Percentiles rank a stretch among this genome's conserved stretches.
These are phyloP conservation scores for Yamadazyma taylorii DNA, from an alignment of 1,139 yeast genomes.

Conservation along the genomic window DNA sequence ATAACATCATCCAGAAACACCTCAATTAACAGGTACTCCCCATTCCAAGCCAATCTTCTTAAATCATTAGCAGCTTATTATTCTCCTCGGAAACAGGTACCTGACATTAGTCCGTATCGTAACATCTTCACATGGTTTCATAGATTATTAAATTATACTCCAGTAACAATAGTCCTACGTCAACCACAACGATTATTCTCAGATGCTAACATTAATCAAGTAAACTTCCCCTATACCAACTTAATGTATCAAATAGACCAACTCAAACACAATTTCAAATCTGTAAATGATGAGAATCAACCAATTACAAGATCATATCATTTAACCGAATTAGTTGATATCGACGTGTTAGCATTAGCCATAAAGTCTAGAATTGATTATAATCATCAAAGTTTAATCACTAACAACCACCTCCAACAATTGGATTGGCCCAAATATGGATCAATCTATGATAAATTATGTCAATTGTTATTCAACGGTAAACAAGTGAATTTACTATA, in stretches of 20 bases:
- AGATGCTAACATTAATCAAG: constrained; percentile 25
- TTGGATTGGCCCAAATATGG: constrained; percentile 3
- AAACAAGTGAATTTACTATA: constrained; percentile 9
- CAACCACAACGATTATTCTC: constrained; percentile 32
- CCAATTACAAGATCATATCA: constrained; percentile 25
- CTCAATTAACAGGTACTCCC: constrained; percentile 4
- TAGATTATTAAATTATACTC: constrained; percentile 28
- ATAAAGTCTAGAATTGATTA: not conserved
- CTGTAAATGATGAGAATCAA: too few relatives aligned
- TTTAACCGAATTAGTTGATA: constrained; percentile 26
- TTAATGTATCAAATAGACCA: constrained; percentile 15
- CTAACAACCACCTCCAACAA: constrained; percentile 10
- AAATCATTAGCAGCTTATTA: constrained; percentile 14
- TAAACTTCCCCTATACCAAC: constrained; percentile 23
- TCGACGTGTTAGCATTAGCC: constrained; percentile 34
- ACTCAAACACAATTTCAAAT: constrained; percentile 10
- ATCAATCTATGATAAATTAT: constrained; percentile 11
- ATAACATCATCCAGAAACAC: constrained; percentile 5
- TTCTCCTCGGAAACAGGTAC: constrained; percentile 9
- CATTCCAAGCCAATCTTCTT: constrained; percentile 10
- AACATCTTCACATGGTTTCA: constrained; percentile 32
- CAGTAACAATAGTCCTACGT: constrained; percentile 32
- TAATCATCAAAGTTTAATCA: not conserved
- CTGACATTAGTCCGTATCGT: constrained; percentile 6
- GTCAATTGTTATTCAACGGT: constrained; percentile 7